Base-by-base conservation (phyloP, 495 filamentous ascomycete species). In the Tetracladium marchalianum region DNA sequence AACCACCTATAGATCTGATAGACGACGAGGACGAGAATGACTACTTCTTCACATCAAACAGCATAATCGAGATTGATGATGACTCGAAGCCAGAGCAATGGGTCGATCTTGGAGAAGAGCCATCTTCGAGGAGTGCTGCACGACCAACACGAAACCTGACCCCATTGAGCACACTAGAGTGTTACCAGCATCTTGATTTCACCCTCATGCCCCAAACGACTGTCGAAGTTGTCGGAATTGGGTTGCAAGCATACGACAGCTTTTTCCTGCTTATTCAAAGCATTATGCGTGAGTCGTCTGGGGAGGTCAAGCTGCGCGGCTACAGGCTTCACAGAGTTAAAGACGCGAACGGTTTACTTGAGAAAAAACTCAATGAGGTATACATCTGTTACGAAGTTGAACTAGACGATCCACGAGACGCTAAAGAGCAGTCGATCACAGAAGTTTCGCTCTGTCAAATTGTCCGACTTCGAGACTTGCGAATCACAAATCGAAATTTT, bases 401-500 rank as follows among this genome's bases (percentile, higher is more conserved):
- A 35, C 55, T 58, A 7, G 63, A 69, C 31, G 70, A 78, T 47
- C 31, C 45, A 0, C 49, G 66, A 9, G 49, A 60, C 0, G 47
- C 53, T 10, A 43, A 64, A 2, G 55, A 68, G 4, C 72, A 80
- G 47, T 61, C 63, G 0, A 59, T 74, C 0, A 60, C 75, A 3
- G 68, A 72, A 0, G 40, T 77, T 9, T 39, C 63, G 0, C 31
- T 71, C 0, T 38, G 46, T 0, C 48, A 65, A 0, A 53, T 78
- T 1, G 38, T 64, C 1, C 48, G 50, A 11, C 36, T 55, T 3
- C 59, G 80, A 5, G 54, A 65, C 0, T 56, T 81, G 8, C 55
- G 69, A 4, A 43, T 75, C 2, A 83, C 80, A 0, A 80, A 82
- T 43, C 59, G 64, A 1, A 45, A 62, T 0, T 81, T 73, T 38